phyloP scores from a whole-genome alignment of 2,329 filamentous ascomycete genomes.

The Ploettnerulaceae sp. region DNA sequence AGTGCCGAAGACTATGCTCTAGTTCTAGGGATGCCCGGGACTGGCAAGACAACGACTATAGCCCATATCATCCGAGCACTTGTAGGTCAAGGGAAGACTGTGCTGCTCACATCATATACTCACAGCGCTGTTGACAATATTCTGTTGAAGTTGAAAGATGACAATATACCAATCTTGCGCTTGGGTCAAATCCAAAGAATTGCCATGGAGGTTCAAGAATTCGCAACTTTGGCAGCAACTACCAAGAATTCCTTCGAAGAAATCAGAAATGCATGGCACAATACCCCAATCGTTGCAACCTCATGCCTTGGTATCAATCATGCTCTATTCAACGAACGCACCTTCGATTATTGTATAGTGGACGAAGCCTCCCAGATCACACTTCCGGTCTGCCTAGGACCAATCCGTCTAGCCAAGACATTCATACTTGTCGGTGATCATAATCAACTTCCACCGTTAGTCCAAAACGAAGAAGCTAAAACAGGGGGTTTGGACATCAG shows the following conservation, averaged over 20 bases:
- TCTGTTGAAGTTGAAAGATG: conserved; percentile 78
- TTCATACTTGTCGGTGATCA: conserved; percentile 97
- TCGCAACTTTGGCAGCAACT: conserved; percentile 72
- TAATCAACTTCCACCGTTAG: conserved; percentile 89
- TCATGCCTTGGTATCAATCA: conserved; percentile 93
- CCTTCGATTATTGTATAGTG: conserved; percentile 97
- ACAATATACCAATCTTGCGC: conserved; percentile 75
- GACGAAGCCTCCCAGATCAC: conserved; percentile 98
- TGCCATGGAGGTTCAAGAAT: conserved; percentile 80
- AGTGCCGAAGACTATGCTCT: conserved; percentile 90
- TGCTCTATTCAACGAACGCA: conserved; percentile 77
- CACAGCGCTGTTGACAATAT: conserved; percentile 99
- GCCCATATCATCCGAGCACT: conserved; percentile 93
- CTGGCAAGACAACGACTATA: conserved; percentile 97
- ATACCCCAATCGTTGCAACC: conserved; percentile 84
- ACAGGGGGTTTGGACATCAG: conserved; percentile 86
- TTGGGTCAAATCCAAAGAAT: conserved; percentile 81
- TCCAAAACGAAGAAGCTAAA: conserved; percentile 84
- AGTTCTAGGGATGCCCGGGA: conserved; percentile 97
- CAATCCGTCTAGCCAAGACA: conserved; percentile 84
- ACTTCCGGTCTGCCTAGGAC: conserved; percentile 86
- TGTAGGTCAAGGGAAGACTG: conserved; percentile 83
- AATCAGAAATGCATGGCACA: conserved; percentile 77
- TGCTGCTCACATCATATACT: conserved; percentile 90
- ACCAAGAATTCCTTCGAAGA: conserved; percentile 76